Percentiles rank a stretch among this genome's conserved stretches.
phyloP scores from a whole-genome alignment of 2,329 filamentous ascomycete genomes.

The Paraconiothyrium brasiliense region DNA sequence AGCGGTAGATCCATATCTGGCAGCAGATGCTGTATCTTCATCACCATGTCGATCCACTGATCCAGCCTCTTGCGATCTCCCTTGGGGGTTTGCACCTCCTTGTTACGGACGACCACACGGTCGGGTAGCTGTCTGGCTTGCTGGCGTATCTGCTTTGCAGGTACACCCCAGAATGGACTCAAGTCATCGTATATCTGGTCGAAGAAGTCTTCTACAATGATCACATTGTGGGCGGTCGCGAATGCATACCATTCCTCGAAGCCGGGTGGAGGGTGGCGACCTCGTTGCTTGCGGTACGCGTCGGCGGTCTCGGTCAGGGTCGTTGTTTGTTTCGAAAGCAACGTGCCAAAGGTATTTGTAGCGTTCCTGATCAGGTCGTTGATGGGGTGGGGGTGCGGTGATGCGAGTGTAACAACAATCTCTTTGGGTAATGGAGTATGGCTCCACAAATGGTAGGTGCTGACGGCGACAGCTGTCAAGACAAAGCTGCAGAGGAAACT shows the following conservation, averaged over 20 bases:
- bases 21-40: constrained; percentile 48
- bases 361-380: constrained; percentile 49
- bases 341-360: constrained; percentile 37
- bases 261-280: constrained; percentile 60
- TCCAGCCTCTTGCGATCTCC: constrained; percentile 51
- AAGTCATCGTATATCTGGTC: constrained; percentile 62
- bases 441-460: neutral
- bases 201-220: constrained; percentile 61
- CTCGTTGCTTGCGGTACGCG: constrained; percentile 55
- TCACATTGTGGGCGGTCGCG: constrained; percentile 52
- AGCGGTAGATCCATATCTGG: constrained; percentile 60
- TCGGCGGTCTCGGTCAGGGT: constrained; percentile 51
- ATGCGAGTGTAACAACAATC: neutral
- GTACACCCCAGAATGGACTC: constrained; percentile 59
- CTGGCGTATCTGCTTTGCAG: constrained; percentile 53
- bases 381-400: constrained; percentile 45
- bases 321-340: constrained; percentile 50
- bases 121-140: constrained; percentile 51
- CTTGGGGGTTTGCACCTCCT: constrained; percentile 42
- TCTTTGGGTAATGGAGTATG: neutral
- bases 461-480: neutral
- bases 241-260: constrained; percentile 61
- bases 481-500: neutral
- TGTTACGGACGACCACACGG: constrained; percentile 53
- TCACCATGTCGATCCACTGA: constrained; percentile 54